A percentile compares a stretch with the other conserved stretches of the same genome.
Conservation (phyloP, 306 rosid genomes). For the Fragaria nilgerrensis region DNA sequence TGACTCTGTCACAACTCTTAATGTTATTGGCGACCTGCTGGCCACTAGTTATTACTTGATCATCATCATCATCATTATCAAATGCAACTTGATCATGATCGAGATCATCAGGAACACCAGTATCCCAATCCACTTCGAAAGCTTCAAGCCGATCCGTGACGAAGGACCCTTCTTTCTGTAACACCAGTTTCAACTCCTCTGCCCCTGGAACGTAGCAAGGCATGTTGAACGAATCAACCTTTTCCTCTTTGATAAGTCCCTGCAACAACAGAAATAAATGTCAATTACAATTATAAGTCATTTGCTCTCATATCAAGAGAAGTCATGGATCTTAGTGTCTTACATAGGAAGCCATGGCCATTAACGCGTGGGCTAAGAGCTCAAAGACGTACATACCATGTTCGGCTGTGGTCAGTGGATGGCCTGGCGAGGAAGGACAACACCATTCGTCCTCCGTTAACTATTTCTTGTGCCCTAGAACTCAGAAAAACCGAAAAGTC, state of each 20-base stretch:
- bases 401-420: slow-evolving; percentile 40
- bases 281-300: too few relatives aligned
- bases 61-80: background rate
- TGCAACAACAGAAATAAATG: background rate
- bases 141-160: slow-evolving; percentile 26
- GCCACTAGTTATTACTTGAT: slow-evolving; percentile 27
- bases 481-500: slow-evolving; percentile 50
- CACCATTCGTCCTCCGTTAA: slow-evolving; percentile 55
- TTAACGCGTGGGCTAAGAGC: slow-evolving; percentile 53
- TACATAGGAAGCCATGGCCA: slow-evolving; percentile 38
- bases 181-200: slow-evolving; percentile 42
- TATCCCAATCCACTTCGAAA: slow-evolving; percentile 60
- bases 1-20: slow-evolving; percentile 69
- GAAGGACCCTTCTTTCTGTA: slow-evolving; percentile 66
- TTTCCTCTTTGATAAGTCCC: slow-evolving; percentile 57
- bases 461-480: slow-evolving; percentile 50
- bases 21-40: slow-evolving; percentile 39
- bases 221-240: slow-evolving; percentile 58
- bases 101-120: background rate
- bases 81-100: background rate
- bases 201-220: slow-evolving; percentile 66
- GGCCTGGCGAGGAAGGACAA: slow-evolving; percentile 57
- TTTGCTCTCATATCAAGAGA: too few relatives aligned
- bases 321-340: too few relatives aligned
- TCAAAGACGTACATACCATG: slow-evolving; percentile 51